Evolutionary conservation across 1,284 basidiomycete species (phyloP).

Genomic region (Lentinula novae-zelandiae): DNA sequence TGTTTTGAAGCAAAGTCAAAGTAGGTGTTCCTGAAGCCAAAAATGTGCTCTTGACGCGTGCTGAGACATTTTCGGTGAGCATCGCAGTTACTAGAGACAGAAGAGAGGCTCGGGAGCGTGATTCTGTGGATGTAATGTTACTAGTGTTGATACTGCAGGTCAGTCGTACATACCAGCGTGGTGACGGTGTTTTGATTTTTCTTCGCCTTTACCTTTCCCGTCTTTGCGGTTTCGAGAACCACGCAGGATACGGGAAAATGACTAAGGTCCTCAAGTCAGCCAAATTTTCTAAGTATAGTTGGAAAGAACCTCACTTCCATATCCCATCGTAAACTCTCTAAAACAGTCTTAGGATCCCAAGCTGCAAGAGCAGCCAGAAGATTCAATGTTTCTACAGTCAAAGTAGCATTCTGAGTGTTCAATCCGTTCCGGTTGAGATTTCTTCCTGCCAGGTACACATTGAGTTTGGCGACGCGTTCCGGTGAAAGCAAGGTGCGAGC

Average conservation of each 20-base stretch:
- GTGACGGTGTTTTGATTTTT: constrained; percentile 45
- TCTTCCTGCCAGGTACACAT: constrained; percentile 43
- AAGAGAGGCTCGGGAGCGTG: constrained; percentile 63
- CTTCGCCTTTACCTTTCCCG: constrained; percentile 30
- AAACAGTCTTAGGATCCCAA: constrained; percentile 52
- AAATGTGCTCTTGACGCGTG: constrained; percentile 56
- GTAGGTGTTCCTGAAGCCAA: constrained; percentile 51
- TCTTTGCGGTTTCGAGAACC: constrained; percentile 61
- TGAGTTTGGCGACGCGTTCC: constrained; percentile 51
- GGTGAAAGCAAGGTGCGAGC: constrained; percentile 44
- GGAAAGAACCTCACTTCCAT: constrained; percentile 48
- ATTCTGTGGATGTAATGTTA: constrained; percentile 52
- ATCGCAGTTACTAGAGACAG: constrained; percentile 30
- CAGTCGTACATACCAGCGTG: not conserved
- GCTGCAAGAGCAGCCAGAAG: constrained; percentile 63
- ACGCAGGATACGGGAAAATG: constrained; percentile 59
- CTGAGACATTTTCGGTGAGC: constrained; percentile 28
- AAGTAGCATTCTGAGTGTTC: constrained; percentile 52
- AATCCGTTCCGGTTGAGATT: not conserved
- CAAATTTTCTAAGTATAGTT: not conserved
- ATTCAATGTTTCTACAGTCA: constrained; percentile 61
- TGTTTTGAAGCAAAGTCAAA: not conserved
- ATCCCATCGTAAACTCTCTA: constrained; percentile 74
- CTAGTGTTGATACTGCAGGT: constrained; percentile 45
- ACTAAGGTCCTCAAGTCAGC: constrained; percentile 32